phyloP scores from a whole-genome alignment of 352 stramenopile genomes.

The Pythium periplocum region DNA sequence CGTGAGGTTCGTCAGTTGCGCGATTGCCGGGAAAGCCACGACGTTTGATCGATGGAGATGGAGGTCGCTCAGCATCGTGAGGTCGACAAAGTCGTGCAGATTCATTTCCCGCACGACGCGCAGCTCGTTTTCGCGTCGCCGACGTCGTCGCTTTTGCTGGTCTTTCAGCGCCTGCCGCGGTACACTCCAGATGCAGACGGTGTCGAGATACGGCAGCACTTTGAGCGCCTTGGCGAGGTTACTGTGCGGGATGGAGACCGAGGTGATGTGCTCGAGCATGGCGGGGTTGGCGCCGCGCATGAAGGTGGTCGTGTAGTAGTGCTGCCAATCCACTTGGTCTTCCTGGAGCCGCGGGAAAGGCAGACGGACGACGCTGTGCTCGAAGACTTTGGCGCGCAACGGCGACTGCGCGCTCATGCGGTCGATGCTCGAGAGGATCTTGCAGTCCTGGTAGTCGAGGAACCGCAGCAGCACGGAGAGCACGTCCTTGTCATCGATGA shows the following conservation, averaged over 20 bases:
- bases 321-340: conserved; percentile 15
- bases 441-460: conserved; percentile 18
- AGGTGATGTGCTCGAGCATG: conserved; percentile 18
- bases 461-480: conserved; percentile 19
- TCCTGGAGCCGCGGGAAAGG: conserved; percentile 15
- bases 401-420: conserved; percentile 10
- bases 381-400: conserved; percentile 16
- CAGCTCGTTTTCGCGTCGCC: conserved; percentile 12
- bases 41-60: conserved; percentile 19
- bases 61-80: conserved; percentile 15
- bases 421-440: conserved; percentile 18
- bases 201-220: conserved; percentile 16
- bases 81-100: conserved; percentile 12
- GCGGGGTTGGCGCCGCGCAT: conserved; percentile 12
- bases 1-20: conserved; percentile 15
- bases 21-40: conserved; percentile 10
- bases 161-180: conserved; percentile 15
- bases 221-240: conserved; percentile 12
- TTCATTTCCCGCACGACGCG: conserved; percentile 9
- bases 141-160: conserved; percentile 5
- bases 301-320: conserved; percentile 16
- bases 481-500: conserved; percentile 20
- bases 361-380: conserved; percentile 14
- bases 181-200: conserved; percentile 19
- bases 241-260: conserved; percentile 18